phyloP scores from a whole-genome alignment of 148 eudicot genomes.

The Arctostaphylos glauca region DNA sequence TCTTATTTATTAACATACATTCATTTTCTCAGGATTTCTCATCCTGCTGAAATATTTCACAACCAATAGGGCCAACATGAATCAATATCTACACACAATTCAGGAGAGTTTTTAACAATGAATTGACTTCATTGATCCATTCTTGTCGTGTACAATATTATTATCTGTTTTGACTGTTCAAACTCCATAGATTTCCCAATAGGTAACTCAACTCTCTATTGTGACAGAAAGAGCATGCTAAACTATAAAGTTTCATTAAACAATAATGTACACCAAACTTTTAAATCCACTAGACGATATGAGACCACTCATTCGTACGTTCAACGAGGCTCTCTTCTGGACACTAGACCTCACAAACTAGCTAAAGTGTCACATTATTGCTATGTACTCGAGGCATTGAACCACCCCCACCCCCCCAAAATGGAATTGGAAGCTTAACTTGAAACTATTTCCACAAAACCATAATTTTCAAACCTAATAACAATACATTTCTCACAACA shows the following conservation, averaged over 20 bases:
- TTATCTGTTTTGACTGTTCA: too few relatives aligned
- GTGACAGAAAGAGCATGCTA: too few relatives aligned
- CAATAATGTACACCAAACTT: too few relatives aligned
- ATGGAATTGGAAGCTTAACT: conserved; percentile 1
- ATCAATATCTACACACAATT: background rate
- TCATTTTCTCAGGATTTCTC: background rate
- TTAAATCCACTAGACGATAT: too few relatives aligned
- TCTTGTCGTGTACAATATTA: too few relatives aligned
- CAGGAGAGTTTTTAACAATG: background rate
- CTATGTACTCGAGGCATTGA: background rate
- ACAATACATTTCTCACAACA: background rate
- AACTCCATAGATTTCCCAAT: too few relatives aligned
- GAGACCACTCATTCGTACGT: too few relatives aligned
- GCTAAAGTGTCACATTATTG: too few relatives aligned
- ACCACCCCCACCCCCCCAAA: background rate
- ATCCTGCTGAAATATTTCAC: background rate
- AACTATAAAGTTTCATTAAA: too few relatives aligned
- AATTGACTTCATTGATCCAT: background rate
- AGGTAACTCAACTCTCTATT: too few relatives aligned
- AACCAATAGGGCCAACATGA: background rate
- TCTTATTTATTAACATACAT: background rate
- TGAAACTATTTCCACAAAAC: background rate
- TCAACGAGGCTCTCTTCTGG: too few relatives aligned
- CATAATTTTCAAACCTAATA: background rate
- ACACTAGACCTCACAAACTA: too few relatives aligned